Base-by-base conservation (phyloP, 768 basidiomycete species). In the Collybia nuda region DNA sequence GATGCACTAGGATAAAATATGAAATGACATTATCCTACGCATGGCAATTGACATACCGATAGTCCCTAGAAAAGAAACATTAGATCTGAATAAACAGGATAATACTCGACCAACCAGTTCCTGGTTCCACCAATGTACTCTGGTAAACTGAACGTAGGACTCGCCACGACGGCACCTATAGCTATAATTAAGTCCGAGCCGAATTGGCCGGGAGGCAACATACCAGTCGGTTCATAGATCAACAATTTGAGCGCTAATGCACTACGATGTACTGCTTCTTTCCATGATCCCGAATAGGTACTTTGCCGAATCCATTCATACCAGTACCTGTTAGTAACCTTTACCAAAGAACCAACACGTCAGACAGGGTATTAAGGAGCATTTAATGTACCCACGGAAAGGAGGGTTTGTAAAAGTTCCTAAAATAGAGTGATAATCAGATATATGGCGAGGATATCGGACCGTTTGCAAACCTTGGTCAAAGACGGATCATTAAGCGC, bases 221-320 rank as follows among this genome's bases (percentile, higher is more conserved):
- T 37, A 81, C 88, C 89, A 1, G 91, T 97, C 1, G 93, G 94
- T 63, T 96, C 94, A 60, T 81, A 98, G 40, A 94, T 93, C 53
- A 98, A 75, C 50, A 97, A 78, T 69, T 98, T 98, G 55, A 98
- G 74, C 0, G 93, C 91, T n/a, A 98, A 76, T 1, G 93, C 96
- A 50, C 91, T 93, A 19, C 95, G 82, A 61, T 93, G 84, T 5
- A 98, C 94, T 2, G 89, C 86, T 66, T 99, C 97, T 59, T 95
- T 88, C 97, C 97, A 99, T 14, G 92, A 82, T 0, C 96, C 97
- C 12, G 79, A 79, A 67, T 99, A 99, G 0, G 88, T 93, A 28
- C 89, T 92, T 56, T 82, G 80, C n/a, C 82, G 77, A 58, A 97
- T 86, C 95, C 95, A 98, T 18, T 81, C 71, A 54, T 84, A 84